phyloP scores from a whole-genome alignment of 805 yeast species.

The Pichia occidentalis region DNA sequence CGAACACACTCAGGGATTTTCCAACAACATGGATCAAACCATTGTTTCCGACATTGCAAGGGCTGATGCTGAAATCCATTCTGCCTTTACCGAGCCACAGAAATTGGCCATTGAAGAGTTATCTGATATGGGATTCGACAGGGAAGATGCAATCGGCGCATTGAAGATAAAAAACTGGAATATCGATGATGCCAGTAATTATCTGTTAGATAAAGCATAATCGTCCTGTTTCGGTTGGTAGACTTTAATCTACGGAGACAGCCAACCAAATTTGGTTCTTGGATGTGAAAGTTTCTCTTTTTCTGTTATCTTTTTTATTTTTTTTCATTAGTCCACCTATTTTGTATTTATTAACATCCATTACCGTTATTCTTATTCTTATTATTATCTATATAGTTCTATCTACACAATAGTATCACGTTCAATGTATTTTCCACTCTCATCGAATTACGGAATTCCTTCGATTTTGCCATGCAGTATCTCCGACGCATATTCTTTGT shows the following conservation, averaged over 20 bases:
- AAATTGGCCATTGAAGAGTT: constrained; percentile 64
- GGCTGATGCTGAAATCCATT: not conserved
- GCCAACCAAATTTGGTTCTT: constrained; percentile 2
- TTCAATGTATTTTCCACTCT: too few relatives aligned
- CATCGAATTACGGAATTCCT: not conserved
- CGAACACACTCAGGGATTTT: not conserved
- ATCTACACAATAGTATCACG: too few relatives aligned
- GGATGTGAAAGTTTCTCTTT: constrained; percentile 3
- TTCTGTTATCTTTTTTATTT: not conserved
- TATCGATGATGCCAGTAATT: constrained; percentile 82
- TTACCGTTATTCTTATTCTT: too few relatives aligned
- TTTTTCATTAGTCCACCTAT: constrained; percentile 3
- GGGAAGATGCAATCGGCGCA: constrained; percentile 60
- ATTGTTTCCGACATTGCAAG: constrained; percentile 1
- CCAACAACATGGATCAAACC: constrained; percentile 1
- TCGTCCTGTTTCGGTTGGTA: not conserved
- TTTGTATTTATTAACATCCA: too few relatives aligned
- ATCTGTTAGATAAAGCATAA: constrained; percentile 64
- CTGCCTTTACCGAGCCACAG: constrained; percentile 25
- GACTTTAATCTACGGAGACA: not conserved
- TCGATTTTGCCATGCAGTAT: not conserved
- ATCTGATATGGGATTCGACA: constrained; percentile 83
- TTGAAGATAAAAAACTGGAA: constrained; percentile 65
- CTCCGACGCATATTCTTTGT: constrained; percentile 1
- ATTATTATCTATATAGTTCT: too few relatives aligned